Percentiles rank a stretch among this genome's conserved stretches.
Evolutionary conservation across 495 filamentous ascomycete species (phyloP).

Genomic region (Monascus purpureus): DNA sequence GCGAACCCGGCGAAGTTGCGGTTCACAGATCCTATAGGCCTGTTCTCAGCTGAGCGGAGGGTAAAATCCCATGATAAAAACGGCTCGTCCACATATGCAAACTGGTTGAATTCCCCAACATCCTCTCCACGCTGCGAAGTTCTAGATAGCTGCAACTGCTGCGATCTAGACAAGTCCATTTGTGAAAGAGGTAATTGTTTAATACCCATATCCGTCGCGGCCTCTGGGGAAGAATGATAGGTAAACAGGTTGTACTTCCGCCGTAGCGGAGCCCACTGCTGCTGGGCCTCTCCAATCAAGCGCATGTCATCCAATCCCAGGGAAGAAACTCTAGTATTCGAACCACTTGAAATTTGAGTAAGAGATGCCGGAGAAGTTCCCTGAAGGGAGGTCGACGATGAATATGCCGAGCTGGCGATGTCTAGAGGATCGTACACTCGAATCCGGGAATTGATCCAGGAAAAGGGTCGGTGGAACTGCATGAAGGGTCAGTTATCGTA

Average conservation of each 20-base stretch:
- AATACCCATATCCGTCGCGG: slow-evolving; percentile 22
- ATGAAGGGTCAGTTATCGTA: too few species aligned
- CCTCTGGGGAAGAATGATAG: slow-evolving; percentile 21
- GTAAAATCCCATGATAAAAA: slow-evolving; percentile 47
- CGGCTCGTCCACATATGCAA: slow-evolving; percentile 47
- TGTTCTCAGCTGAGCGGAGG: slow-evolving; percentile 30
- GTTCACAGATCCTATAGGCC: slow-evolving; percentile 48
- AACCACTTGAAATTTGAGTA: slow-evolving; percentile 17
- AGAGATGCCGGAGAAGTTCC: slow-evolving; percentile 26
- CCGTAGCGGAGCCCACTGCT: slow-evolving; percentile 52
- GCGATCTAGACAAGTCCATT: slow-evolving; percentile 32
- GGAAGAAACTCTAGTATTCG: slow-evolving; percentile 35
- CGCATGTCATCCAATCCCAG: slow-evolving; percentile 43
- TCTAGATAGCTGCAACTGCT: slow-evolving; percentile 30
- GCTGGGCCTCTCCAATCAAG: slow-evolving; percentile 53
- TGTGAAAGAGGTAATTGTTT: slow-evolving; percentile 25
- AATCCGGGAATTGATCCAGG: slow-evolving; percentile 52
- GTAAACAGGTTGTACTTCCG: slow-evolving; percentile 58
- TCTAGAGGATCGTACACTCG: slow-evolving; percentile 47
- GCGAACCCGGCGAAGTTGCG: slow-evolving; percentile 55
- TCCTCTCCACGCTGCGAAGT: slow-evolving; percentile 12
- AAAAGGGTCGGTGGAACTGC: slow-evolving; percentile 54
- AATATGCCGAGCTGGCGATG: slow-evolving; percentile 12
- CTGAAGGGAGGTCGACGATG: slow-evolving; percentile 31
- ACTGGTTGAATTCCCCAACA: slow-evolving; percentile 41